Percentiles rank a stretch among this genome's conserved stretches.
These are phyloP conservation scores for Chrysosporium keratinophilum DNA, from an alignment of 2,329 filamentous ascomycete species.

Conservation along the genomic window DNA sequence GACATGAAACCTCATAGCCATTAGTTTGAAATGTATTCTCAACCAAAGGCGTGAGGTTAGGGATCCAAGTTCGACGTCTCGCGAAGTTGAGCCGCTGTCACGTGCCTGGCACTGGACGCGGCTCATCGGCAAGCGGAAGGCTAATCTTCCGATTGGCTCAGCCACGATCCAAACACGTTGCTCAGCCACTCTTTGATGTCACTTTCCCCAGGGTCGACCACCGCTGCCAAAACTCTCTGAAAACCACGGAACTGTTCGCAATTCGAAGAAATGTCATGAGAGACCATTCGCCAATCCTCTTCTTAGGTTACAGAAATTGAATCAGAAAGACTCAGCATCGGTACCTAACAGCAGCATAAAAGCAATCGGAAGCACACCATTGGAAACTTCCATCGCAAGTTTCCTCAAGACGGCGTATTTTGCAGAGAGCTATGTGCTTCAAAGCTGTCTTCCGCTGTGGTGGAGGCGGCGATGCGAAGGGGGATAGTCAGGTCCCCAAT, in stretches of 20 bases:
- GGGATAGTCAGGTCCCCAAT: not conserved
- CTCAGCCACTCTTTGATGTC: not conserved
- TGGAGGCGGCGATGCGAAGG: not conserved
- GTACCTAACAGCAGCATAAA: not conserved
- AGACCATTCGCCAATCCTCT: too few species aligned
- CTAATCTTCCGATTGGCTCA: not conserved
- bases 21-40: too few species aligned
- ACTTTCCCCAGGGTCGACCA: too few species aligned
- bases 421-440: not conserved
- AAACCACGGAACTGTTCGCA: not conserved
- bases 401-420: not conserved
- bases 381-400: not conserved
- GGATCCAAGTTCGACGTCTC: too few species aligned
- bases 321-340: too few species aligned
- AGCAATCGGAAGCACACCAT: not conserved
- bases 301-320: too few species aligned
- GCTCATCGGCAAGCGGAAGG: not conserved
- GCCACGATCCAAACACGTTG: not conserved
- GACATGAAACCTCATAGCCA: too few species aligned
- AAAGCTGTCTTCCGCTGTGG: not conserved
- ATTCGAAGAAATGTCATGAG: too few species aligned
- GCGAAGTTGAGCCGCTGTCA: too few species aligned
- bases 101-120: too few species aligned
- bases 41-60: too few species aligned
- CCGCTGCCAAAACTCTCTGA: not conserved